Base-by-base conservation (phyloP, 129 eudicot species). In the Logfia minima region DNA sequence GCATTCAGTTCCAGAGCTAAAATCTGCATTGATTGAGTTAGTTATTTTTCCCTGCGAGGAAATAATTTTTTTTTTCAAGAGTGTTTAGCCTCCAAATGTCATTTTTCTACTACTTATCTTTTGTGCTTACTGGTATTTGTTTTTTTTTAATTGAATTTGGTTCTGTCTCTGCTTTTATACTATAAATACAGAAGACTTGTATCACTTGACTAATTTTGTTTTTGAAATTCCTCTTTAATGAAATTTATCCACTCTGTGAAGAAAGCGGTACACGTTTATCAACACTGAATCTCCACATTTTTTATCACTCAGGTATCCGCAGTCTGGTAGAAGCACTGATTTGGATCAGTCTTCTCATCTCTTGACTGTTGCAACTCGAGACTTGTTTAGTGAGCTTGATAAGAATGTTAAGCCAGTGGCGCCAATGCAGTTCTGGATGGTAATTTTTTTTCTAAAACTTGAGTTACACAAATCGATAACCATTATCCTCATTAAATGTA, bases 1-100 rank as follows among this genome's bases (percentile, higher is more conserved):
- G 81, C 98, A 94, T 85, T 89, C 93, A 18, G 98, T 94, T 71
- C 98, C 98, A 67, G 98, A 94, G 86, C 86, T 94, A 77, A 94
- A 94, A 84, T 91, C 98, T 82, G 91, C 97, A 31, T 81, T 94
- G 80, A 86, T 85, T 23, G 82, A 85, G 98, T 94, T 31, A 85
- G 88, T 86, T 68, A 6, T 60, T 37, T 79, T 63, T 56, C 45
- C 39, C 24, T 14, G 1, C 3, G n/a, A 48, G 18, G 1, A 13
- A 48, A 4, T 48, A 13, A 48, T 3, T 14, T 14, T 3, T n/a
- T 48, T 48, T 48, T 48, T 14, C 55, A 14, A 14, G 75, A 68
- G 67, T 66, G 8, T 53, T 34, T 26, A 68, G 41, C 17, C 24
- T 68, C 68, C 45, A 68, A 37, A 23, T 66, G 80, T 28, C 39